phyloP scores from a whole-genome alignment of 1,284 basidiomycete species.

The Mrakiaceae sp. region DNA sequence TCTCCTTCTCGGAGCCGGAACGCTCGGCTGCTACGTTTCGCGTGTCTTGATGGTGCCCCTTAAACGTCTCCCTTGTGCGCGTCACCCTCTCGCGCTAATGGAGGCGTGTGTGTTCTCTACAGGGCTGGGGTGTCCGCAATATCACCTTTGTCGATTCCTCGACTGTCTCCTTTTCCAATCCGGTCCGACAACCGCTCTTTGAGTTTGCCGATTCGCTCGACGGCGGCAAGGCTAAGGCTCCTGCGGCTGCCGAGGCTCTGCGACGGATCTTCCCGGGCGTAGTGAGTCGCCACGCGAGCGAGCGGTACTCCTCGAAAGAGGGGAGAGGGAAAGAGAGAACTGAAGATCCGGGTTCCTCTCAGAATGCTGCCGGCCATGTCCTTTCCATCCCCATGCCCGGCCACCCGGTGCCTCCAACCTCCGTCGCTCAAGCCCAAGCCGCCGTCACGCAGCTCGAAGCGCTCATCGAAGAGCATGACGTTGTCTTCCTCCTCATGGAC shows the following conservation, averaged over 20 bases:
- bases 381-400: slow-evolving; percentile 95
- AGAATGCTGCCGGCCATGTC: slow-evolving; percentile 66
- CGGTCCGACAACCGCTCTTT: slow-evolving; percentile 90
- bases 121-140: slow-evolving; percentile 90
- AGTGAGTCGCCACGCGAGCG: slow-evolving; percentile 40
- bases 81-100: not conserved
- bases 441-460: slow-evolving; percentile 62
- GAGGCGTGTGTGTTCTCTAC: not conserved
- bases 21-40: slow-evolving; percentile 91
- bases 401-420: slow-evolving; percentile 60
- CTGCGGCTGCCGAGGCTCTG: slow-evolving; percentile 75
- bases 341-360: not conserved
- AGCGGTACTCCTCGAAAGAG: not conserved
- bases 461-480: slow-evolving; percentile 76
- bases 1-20: slow-evolving; percentile 85
- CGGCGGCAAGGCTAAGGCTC: slow-evolving; percentile 86
- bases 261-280: slow-evolving; percentile 87
- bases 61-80: slow-evolving; percentile 20
- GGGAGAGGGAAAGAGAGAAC: not conserved
- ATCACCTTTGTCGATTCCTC: slow-evolving; percentile 89
- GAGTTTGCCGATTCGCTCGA: slow-evolving; percentile 89
- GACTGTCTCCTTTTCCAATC: slow-evolving; percentile 89
- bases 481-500: slow-evolving; percentile 91
- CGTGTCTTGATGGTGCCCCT: slow-evolving; percentile 63
- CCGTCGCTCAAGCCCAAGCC: slow-evolving; percentile 47